Conservation (phyloP, 2,329 filamentous ascomycete genomes). For the Tolypocladium guangdongense region DNA sequence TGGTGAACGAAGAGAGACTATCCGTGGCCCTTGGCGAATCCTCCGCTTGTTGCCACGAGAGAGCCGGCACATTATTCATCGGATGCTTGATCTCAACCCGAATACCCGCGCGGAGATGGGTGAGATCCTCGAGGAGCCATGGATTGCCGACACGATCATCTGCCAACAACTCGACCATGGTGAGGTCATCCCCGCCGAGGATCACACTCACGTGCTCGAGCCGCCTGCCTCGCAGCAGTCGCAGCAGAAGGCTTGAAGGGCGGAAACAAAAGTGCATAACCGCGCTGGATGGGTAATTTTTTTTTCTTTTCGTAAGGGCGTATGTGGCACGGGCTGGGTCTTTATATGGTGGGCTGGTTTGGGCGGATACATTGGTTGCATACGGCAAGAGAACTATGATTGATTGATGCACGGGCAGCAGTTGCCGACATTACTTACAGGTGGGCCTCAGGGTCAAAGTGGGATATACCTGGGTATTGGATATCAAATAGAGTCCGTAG, state of each 20-base stretch:
- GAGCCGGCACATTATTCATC: constrained; percentile 76
- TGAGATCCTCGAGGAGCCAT: constrained; percentile 79
- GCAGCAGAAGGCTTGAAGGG: constrained; percentile 9
- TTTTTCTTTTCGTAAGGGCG: not conserved
- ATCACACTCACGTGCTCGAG: constrained; percentile 79
- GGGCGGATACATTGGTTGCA: not conserved
- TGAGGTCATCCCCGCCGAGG: constrained; percentile 57
- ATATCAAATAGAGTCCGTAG: not conserved
- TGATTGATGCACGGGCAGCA: not conserved
- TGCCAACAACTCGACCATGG: constrained; percentile 69
- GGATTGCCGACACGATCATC: constrained; percentile 76
- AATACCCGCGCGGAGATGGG: constrained; percentile 72
- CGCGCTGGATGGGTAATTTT: not conserved
- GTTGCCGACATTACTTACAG: not conserved
- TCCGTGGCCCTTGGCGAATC: constrained; percentile 87
- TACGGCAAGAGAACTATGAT: not conserved
- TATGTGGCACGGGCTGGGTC: not conserved
- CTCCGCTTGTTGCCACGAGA: constrained; percentile 80
- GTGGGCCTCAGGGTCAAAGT: not conserved
- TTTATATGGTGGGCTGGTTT: not conserved
- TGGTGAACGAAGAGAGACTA: constrained; percentile 58
- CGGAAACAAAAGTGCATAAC: not conserved
- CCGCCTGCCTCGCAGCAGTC: constrained; percentile 42
- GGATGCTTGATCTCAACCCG: constrained; percentile 86
- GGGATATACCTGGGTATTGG: not conserved